These are phyloP conservation scores for Martensiomyces pterosporus DNA, from an alignment of 192 early-diverging fungal species.

Conservation along the genomic window DNA sequence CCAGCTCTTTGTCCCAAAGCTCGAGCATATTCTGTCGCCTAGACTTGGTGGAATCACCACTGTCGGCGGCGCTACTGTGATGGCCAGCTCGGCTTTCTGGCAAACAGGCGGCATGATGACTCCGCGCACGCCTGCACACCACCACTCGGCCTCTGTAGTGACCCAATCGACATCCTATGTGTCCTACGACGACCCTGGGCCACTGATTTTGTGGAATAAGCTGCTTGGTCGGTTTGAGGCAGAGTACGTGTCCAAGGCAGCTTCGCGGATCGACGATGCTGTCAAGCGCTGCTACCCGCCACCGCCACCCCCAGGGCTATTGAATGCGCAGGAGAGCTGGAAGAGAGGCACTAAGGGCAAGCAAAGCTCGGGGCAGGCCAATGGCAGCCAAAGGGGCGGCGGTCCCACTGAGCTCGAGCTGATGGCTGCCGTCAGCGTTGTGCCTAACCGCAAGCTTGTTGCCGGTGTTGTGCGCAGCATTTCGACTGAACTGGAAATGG, in stretches of 20 bases:
- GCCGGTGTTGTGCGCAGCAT: slow-evolving; percentile 31
- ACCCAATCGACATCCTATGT: neutral
- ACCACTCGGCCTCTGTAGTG: neutral
- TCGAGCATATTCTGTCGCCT: slow-evolving; percentile 18
- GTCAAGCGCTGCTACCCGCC: slow-evolving; percentile 17
- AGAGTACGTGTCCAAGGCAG: slow-evolving; percentile 23
- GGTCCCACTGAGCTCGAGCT: slow-evolving; percentile 4
- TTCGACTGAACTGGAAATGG: slow-evolving; percentile 32
- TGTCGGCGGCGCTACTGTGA: neutral
- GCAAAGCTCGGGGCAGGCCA: neutral
- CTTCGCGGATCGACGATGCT: slow-evolving; percentile 23
- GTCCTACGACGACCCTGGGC: slow-evolving; percentile 3
- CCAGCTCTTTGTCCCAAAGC: slow-evolving; percentile 25
- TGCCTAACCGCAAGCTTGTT: slow-evolving; percentile 23
- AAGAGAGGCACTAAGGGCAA: neutral
- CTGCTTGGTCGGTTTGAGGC: slow-evolving; percentile 18
- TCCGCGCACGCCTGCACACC: neutral
- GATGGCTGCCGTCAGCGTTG: slow-evolving; percentile 5
- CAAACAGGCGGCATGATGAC: too few relatives aligned
- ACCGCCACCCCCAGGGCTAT: slow-evolving; percentile 25
- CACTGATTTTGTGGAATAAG: slow-evolving; percentile 22
- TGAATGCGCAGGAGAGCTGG: slow-evolving; percentile 24
- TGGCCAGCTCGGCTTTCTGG: too few relatives aligned
- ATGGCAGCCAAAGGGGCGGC: too few relatives aligned
- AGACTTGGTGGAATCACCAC: slow-evolving; percentile 18